phyloP scores from a whole-genome alignment of 176 grass and related monocot species.

The Juncus effusus region DNA sequence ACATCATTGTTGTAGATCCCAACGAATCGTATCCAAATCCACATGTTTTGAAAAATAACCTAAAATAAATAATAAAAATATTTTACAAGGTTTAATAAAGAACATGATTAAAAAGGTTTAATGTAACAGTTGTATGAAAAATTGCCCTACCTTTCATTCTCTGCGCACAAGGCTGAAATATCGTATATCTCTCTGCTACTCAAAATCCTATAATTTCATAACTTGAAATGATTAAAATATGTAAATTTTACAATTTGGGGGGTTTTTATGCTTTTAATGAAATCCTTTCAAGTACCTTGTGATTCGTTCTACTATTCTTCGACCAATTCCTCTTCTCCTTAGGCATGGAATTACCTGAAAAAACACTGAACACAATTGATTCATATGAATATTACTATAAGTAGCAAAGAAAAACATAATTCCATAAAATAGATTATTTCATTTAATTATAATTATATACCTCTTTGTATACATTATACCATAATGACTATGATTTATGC shows the following conservation, averaged over 20 bases:
- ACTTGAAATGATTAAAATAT: not conserved
- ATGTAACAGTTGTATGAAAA: constrained; percentile 1
- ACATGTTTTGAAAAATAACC: constrained; percentile 76
- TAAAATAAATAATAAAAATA: constrained; percentile 10
- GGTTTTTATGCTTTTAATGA: constrained; percentile 26
- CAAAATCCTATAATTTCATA: constrained; percentile 53
- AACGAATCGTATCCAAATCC: constrained; percentile 71
- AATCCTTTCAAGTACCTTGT: constrained; percentile 56
- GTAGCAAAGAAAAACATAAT: constrained; percentile 9
- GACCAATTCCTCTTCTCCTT: constrained; percentile 75
- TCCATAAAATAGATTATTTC: not conserved
- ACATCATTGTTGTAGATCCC: constrained; percentile 95
- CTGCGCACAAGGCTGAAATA: constrained; percentile 75
- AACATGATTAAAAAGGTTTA: constrained; percentile 11
- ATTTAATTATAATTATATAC: no score
- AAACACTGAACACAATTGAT: constrained; percentile 54
- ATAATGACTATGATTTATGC: no score
- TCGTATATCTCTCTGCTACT: constrained; percentile 83
- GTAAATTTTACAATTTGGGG: constrained; percentile 14
- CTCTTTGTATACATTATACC: no score
- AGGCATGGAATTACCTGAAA: constrained; percentile 78
- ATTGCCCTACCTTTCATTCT: constrained; percentile 60
- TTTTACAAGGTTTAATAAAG: not conserved
- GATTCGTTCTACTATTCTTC: constrained; percentile 73
- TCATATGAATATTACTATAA: constrained; percentile 32